Base-by-base conservation (phyloP, 2,329 filamentous ascomycete species). In the Aspergillus aculeatinus region DNA sequence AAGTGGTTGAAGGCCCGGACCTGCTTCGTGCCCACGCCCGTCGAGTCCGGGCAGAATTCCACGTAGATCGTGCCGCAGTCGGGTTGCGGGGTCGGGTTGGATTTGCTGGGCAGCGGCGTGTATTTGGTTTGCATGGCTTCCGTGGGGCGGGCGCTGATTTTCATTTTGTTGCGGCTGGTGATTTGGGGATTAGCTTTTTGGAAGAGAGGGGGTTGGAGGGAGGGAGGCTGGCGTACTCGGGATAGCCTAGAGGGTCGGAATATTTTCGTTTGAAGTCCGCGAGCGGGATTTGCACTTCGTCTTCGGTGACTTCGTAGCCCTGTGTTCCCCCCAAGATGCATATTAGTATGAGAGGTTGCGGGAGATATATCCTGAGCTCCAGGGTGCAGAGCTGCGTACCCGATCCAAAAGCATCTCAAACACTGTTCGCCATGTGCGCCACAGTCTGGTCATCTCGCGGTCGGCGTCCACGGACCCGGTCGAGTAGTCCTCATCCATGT, bases 361-460 rank as follows among this genome's bases (percentile, higher is more conserved):
- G 21, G 21, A 21, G 21, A 21, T 21, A 21, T 21, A 2, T 21
- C 21, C 21, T 2, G 21, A 21, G 21, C 21, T 21, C 21, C 21
- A 21, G 21, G 21, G 21, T 21, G 21, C 21, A 21, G 21, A 21
- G 21, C 21, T 21, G 21, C 21, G 21, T 21, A 21, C 93, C 76
- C 94, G 82, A 77, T 98, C 95, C 63, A 85, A 83, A 69, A 95
- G 89, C 94, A 99, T 96, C 83, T 99, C 91, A 77, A 96, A 92
- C 52, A 92, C 88, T 9, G 95, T 99, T 78, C 88, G 87, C 87
- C 91, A 96, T 70, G 93, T 92, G 77, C 94, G 90, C 94, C 95
- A 99, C 68, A 97, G 86, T 74, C 90, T 87, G 65, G 86, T 83
- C 70, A 77, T 76, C 67, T 78, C 75, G 65, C 72, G 73, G 60